Conservation (phyloP, 164 flowering plant species). For the Platanus orientalis region DNA sequence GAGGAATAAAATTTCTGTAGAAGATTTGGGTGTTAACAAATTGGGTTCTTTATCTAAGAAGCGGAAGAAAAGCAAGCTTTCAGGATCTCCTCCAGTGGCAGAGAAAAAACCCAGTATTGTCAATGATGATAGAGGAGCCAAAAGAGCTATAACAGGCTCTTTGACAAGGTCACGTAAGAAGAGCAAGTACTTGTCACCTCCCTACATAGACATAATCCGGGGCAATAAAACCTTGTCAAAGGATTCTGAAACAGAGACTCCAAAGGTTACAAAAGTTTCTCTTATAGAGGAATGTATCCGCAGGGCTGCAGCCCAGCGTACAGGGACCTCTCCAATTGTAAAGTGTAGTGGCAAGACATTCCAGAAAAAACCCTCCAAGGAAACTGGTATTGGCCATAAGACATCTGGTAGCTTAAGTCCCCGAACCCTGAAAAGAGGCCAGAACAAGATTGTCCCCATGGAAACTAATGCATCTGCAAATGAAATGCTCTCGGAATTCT, state of each 20-base stretch:
- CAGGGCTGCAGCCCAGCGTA: constrained; percentile 14
- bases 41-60: constrained; percentile 7
- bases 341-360: constrained; percentile 30
- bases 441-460: constrained; percentile 11
- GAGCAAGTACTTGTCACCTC: constrained; percentile 84
- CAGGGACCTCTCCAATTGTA: constrained; percentile 18
- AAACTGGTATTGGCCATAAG: constrained; percentile 11
- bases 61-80: constrained; percentile 11
- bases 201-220: constrained; percentile 38
- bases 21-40: constrained; percentile 8
- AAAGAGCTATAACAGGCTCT: constrained; percentile 22
- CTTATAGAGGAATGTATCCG: constrained; percentile 16
- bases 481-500: constrained; percentile 47
- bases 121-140: constrained; percentile 17
- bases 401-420: constrained; percentile 9
- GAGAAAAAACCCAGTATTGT: constrained; percentile 11
- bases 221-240: constrained; percentile 17
- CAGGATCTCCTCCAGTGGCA: constrained; percentile 13
- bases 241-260: constrained; percentile 28
- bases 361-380: constrained; percentile 27
- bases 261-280: constrained; percentile 16
- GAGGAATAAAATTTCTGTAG: constrained; percentile 14
- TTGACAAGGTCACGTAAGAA: constrained; percentile 61
- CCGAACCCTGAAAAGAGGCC: constrained; percentile 2
- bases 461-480: constrained; percentile 28